Evolutionary conservation across 257 asterid genomes (phyloP), one percentile per base, ranked within the genome.

Genomic region (Scutellaria baicalensis): DNA sequence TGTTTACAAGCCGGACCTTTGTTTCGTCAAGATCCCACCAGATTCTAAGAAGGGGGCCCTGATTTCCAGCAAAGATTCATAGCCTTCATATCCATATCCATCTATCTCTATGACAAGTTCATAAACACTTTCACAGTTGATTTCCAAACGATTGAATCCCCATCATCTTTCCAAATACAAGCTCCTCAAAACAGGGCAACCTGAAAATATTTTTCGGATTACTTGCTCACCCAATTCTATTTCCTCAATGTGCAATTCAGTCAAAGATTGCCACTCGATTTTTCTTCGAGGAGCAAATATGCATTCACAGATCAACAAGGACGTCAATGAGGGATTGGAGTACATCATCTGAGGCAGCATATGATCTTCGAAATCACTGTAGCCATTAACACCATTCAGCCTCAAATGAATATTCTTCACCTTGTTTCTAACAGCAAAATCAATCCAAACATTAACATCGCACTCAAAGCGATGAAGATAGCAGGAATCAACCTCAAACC

Each of bases 261-360:
- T 54, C 47, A 75, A 51, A 52, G 55, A 33, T 39, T 18, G 40
- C 80, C 76, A 69, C 33, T 42, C 61, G 12, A 68, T 35, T 23
- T 3, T 6, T 11, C 56, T 16, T 5, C 2, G n/a, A n/a, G 69
- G 62, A 13, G 59, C 21, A 13, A 68, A 4, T 12, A 21, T 13
- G 64, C 43, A 59, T 59, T 1, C 1, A 1, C 3, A 0, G 20
- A 70, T 1, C 12, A 3, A 10, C 54, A 77, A 31, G 8, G 6
- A 5, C 4, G 17, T 65, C 65, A 71, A 36, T 0, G 49, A 70
- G 2, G 77, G 18, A 47, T 17, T 4, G 14, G 44, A 47, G 33
- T 47, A 45, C 44, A 64, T 13, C 14, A 27, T 9, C 40, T 40
- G 74, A 48, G 73, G 77, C 56, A 60, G 66, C 8, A 0, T 8